Conservation (phyloP, 2,329 filamentous ascomycete genomes). For the Monilinia fructicola region DNA sequence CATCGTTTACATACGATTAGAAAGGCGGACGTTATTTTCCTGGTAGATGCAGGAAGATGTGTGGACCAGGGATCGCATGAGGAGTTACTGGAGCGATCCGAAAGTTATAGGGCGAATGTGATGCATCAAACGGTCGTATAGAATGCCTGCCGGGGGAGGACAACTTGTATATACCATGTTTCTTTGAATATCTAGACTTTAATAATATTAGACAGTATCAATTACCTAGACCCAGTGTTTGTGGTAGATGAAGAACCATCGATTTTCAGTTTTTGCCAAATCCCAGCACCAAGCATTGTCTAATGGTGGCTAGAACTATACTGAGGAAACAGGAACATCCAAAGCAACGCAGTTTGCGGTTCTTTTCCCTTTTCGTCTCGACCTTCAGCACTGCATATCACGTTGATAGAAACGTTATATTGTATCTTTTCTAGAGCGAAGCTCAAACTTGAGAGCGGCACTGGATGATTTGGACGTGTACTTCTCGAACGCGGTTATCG, state of each 20-base stretch:
- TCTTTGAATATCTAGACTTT: neutral
- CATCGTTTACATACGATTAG: constrained; percentile 58
- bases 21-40: constrained; percentile 57
- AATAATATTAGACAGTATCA: constrained; percentile 3
- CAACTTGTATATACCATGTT: constrained; percentile 29
- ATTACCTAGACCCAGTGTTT: neutral
- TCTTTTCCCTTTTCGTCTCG: no score
- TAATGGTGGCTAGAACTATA: neutral
- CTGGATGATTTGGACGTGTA: neutral
- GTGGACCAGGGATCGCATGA: constrained; percentile 55
- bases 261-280: neutral
- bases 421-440: neutral
- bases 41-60: constrained; percentile 54
- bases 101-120: constrained; percentile 51
- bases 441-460: neutral
- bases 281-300: neutral
- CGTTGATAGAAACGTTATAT: neutral
- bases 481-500: neutral
- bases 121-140: constrained; percentile 40
- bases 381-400: neutral
- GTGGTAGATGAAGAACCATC: neutral
- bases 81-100: constrained; percentile 52
- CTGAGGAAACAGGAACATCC: no score
- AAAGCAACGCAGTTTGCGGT: neutral
- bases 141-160: constrained; percentile 54